These are phyloP conservation scores for Amanita rubescens DNA, from an alignment of 768 basidiomycete species.

Conservation along the genomic window DNA sequence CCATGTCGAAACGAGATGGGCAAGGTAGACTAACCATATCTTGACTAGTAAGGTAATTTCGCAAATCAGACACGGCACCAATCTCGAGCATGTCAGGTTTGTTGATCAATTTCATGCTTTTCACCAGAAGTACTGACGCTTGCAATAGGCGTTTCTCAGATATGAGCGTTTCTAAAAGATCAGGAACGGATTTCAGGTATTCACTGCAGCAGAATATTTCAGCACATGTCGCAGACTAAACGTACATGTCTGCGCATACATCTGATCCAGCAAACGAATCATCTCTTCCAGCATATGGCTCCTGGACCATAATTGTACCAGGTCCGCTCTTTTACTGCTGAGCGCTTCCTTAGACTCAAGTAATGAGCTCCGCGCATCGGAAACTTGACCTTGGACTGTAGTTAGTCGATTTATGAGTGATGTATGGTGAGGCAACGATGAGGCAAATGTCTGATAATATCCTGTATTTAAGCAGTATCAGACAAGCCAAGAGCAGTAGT, in stretches of 20 bases:
- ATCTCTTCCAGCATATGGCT: conserved; percentile 94
- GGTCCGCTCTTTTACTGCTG: conserved; percentile 78
- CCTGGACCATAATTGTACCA: conserved; percentile 84
- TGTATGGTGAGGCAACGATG: conserved; percentile 88
- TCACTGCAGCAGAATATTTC: conserved; percentile 47
- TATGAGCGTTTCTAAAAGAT: conserved; percentile 87
- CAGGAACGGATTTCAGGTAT: conserved; percentile 83
- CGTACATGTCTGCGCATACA: conserved; percentile 43
- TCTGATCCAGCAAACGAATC: conserved; percentile 88
- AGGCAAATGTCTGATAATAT: conserved; percentile 91
- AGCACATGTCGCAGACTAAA: conserved; percentile 7
- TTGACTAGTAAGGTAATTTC: conserved; percentile 77
- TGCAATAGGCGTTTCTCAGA: conserved; percentile 91
- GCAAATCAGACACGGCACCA: conserved; percentile 86
- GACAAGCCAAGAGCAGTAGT: conserved; percentile 9
- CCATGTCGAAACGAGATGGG: neutral
- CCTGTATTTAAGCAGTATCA: conserved; percentile 32
- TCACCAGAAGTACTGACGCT: conserved; percentile 79
- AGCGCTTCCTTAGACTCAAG: conserved; percentile 75
- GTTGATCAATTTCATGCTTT: conserved; percentile 85
- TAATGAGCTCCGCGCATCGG: conserved; percentile 59
- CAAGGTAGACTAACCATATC: conserved; percentile 54
- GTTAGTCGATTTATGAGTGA: conserved; percentile 65
- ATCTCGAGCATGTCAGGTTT: conserved; percentile 92
- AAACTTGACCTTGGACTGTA: conserved; percentile 68